Evolutionary conservation across 2,329 filamentous ascomycete species (phyloP).

Genomic region (Fusarium globosum): DNA sequence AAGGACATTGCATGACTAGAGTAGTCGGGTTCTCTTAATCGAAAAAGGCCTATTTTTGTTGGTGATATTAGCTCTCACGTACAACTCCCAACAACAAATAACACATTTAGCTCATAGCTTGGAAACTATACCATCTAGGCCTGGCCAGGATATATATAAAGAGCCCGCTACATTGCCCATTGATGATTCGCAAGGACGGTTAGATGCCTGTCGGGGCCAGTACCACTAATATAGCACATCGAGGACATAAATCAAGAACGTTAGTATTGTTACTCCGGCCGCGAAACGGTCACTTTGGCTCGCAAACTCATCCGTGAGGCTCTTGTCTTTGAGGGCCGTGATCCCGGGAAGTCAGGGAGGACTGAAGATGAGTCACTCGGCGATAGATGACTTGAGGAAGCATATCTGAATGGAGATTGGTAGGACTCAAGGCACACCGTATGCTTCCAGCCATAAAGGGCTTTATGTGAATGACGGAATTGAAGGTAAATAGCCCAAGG

Average conservation of each 20-base stretch:
- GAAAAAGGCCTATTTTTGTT: background rate
- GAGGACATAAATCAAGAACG: background rate
- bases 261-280: background rate
- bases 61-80: background rate
- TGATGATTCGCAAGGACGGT: too few relatives aligned
- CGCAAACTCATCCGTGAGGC: background rate
- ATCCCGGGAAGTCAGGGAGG: fast-evolving
- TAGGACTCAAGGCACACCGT: background rate
- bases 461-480: background rate
- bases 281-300: background rate
- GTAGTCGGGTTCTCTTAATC: too few relatives aligned
- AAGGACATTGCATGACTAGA: background rate
- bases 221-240: background rate
- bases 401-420: background rate
- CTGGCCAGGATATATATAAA: too few relatives aligned
- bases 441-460: too few relatives aligned
- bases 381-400: background rate
- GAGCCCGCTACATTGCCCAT: too few relatives aligned
- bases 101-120: background rate
- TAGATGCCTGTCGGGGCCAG: fast-evolving
- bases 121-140: background rate
- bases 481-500: background rate
- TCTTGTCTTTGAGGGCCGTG: background rate
- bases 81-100: background rate
- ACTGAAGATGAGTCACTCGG: background rate